Evolutionary conservation across 805 yeast genomes (phyloP).

Genomic region (Ogataea neopini): DNA sequence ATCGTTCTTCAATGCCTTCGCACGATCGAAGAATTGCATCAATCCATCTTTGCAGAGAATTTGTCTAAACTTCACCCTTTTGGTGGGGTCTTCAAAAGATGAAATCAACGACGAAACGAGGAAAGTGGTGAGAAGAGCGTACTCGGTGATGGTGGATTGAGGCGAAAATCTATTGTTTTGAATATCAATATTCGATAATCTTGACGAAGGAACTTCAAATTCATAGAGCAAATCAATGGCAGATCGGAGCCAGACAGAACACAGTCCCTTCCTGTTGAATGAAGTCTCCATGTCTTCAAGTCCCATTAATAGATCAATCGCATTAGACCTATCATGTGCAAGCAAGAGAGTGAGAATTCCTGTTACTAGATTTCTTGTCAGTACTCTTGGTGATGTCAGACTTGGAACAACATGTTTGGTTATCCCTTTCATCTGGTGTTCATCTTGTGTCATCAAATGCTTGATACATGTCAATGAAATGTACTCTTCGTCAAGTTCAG

Average conservation of each 20-base stretch:
- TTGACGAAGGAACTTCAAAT: conserved; percentile 9
- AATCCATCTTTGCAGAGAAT: conserved; percentile 61
- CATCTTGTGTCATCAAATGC: conserved; percentile 67
- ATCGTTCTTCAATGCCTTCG: conserved; percentile 56
- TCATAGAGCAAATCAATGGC: conserved; percentile 20
- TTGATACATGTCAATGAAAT: conserved; percentile 76
- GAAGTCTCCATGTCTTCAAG: conserved; percentile 5
- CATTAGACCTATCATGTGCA: conserved; percentile 21
- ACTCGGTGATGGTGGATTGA: conserved; percentile 46
- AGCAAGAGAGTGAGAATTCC: conserved; percentile 64
- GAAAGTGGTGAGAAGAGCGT: conserved; percentile 67
- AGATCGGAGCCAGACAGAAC: conserved; percentile 20
- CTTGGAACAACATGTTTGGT: conserved; percentile 70
- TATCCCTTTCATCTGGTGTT: conserved; percentile 44
- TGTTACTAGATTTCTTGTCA: conserved; percentile 77
- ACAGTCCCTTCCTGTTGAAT: conserved; percentile 10
- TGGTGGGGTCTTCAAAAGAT: conserved; percentile 35
- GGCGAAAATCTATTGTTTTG: conserved; percentile 16
- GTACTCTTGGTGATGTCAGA: conserved; percentile 68
- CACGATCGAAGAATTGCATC: conserved; percentile 48
- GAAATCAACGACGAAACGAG: conserved; percentile 65
- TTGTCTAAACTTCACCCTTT: conserved; percentile 59
- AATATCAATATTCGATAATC: conserved; percentile 10
- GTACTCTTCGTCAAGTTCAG: conserved; percentile 66
- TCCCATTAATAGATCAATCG: conserved; percentile 16